These are phyloP conservation scores for Vararia minispora DNA, from an alignment of 768 basidiomycete species.

Conservation along the genomic window DNA sequence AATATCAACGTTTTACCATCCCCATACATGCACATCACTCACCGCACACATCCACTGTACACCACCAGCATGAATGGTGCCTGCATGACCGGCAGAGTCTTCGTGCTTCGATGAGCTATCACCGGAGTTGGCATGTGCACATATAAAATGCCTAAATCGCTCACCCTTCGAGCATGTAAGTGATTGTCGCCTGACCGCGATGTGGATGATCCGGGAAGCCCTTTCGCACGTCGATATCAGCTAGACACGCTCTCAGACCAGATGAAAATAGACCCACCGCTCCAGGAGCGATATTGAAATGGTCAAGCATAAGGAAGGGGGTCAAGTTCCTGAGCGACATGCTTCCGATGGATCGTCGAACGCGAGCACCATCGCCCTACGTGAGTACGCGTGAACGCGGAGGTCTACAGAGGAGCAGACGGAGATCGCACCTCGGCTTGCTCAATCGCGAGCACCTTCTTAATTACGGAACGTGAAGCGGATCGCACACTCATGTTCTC, in stretches of 20 bases:
- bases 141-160: conserved; percentile 4
- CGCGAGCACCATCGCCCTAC: conserved; percentile 72
- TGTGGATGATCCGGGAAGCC: conserved; percentile 94
- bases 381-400: background rate
- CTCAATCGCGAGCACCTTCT: conserved; percentile 70
- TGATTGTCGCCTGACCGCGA: conserved; percentile 79
- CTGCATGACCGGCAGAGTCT: conserved; percentile 82
- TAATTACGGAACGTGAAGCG: conserved; percentile 57
- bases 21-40: conserved; percentile 21
- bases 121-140: too few relatives aligned
- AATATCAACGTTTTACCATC: conserved; percentile 2
- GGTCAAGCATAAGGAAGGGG: conserved; percentile 87
- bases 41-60: conserved; percentile 95
- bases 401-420: background rate
- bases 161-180: conserved; percentile 82
- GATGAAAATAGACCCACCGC: conserved; percentile 34
- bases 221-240: conserved; percentile 21
- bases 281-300: conserved; percentile 62
- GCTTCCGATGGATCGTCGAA: conserved; percentile 80
- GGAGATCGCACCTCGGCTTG: conserved; percentile 45
- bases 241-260: background rate
- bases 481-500: too few relatives aligned
- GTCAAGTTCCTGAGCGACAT: conserved; percentile 65
- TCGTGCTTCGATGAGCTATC: conserved; percentile 70
- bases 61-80: conserved; percentile 67